Evolutionary conservation across 148 eudicot genomes (phyloP), one percentile per base, ranked within the genome.

Genomic region (Chenopodium album): DNA sequence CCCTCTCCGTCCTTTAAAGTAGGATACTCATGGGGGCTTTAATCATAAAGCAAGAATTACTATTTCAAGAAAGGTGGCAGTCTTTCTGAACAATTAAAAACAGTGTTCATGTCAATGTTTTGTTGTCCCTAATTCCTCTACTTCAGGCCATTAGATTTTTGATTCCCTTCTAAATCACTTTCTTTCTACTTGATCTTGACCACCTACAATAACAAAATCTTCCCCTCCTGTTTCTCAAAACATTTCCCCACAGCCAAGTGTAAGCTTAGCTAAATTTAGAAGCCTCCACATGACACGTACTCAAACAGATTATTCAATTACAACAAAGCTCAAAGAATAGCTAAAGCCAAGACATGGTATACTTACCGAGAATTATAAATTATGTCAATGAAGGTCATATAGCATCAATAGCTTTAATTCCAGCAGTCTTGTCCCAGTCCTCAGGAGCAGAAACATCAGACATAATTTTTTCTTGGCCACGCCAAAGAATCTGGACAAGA

Each of bases 401-500:
- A 47, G 89, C 88, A 86, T 91, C 92, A 79, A 88, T 79, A 48
- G 83, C 87, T 85, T 80, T 91, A 64, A 92, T 87, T 75, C 93
- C 94, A 83, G 97, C 94, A 78, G 62, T 84, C 80, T 88, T 88
- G 88, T 92, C 94, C 95, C 97, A 92, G 10, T 84, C 90, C 81
- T 94, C 95, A 31, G 93, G 98, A 63, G 94, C 82, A 50, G 92
- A 88, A 80, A 89, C 92, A 84, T 86, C 91, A 74, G 89, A 84
- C 94, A 92, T 92, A 65, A 93, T 76, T 84, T 92, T 88, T 76
- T 94, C 95, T 86, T 90, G 93, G 59, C 96, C 94, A 81, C 92
- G 92, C 92, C 92, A 87, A 81, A 95, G 92, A 79, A 95, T 88
- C 98, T 95, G 86, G 85, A 14, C 52, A 75, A 82, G 85, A 84